These are phyloP conservation scores for Monosporascus sp. DNA, from an alignment of 2,329 filamentous ascomycete species.

Conservation along the genomic window DNA sequence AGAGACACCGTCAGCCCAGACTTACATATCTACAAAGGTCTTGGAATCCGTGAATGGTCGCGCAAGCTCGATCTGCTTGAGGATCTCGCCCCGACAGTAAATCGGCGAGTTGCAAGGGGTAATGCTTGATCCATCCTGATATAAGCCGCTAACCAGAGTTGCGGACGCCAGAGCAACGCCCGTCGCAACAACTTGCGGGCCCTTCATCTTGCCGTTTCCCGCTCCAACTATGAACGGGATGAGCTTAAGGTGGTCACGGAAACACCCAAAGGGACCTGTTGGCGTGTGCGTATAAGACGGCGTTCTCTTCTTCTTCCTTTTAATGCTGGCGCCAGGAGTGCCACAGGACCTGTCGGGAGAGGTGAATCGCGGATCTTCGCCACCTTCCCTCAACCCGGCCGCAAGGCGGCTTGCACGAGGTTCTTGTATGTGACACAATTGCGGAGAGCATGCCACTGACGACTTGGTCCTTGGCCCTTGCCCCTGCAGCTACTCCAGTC, in stretches of 20 bases:
- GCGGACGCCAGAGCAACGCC: constrained; percentile 13
- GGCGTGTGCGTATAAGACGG: no score
- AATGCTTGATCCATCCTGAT: constrained; percentile 54
- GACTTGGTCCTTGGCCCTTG: background rate
- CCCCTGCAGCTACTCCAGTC: background rate
- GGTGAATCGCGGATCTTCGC: no score
- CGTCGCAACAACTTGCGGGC: constrained; percentile 3
- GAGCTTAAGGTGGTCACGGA: no score
- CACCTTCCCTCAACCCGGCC: no score
- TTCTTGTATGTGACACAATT: background rate
- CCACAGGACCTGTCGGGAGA: no score
- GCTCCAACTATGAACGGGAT: background rate
- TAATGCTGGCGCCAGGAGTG: no score
- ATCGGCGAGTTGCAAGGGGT: constrained; percentile 64
- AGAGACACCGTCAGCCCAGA: constrained; percentile 3
- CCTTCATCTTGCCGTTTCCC: constrained; percentile 5
- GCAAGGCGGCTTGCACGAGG: background rate
- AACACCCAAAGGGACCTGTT: no score
- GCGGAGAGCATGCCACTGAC: no score
- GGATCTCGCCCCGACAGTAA: constrained; percentile 62
- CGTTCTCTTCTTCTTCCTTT: no score
- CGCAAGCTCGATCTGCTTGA: constrained; percentile 59
- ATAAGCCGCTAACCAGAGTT: constrained; percentile 39
- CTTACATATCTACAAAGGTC: constrained; percentile 66
- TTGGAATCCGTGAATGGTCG: constrained; percentile 63